These are phyloP conservation scores for Coemansia sp. DNA, from an alignment of 192 early-diverging fungal species.

Conservation along the genomic window DNA sequence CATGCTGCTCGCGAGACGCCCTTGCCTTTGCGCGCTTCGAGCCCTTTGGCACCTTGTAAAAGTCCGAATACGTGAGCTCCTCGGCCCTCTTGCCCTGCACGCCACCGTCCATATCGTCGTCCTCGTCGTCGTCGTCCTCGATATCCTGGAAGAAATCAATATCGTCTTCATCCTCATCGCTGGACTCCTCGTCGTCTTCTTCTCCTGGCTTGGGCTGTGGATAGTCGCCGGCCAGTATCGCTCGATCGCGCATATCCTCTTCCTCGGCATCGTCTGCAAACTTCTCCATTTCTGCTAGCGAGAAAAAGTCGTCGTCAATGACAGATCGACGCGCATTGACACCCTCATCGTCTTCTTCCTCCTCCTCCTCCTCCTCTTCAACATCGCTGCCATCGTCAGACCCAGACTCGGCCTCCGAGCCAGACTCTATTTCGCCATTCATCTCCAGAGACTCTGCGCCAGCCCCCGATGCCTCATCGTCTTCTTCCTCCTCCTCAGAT, in stretches of 20 bases:
- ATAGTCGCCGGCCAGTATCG: conserved; percentile 54
- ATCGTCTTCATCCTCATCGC: conserved; percentile 55
- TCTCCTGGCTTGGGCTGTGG: conserved; percentile 52
- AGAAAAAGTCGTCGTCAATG: conserved; percentile 93
- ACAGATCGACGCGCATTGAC: conserved; percentile 52
- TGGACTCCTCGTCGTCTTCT: conserved; percentile 58
- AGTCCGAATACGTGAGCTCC: conserved; percentile 80
- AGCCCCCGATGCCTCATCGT: conserved; percentile 7
- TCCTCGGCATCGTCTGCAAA: conserved; percentile 79
- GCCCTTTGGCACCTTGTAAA: conserved; percentile 69
- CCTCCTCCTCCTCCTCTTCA: conserved; percentile 48
- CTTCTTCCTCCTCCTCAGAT: conserved; percentile 17
- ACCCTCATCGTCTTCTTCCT: conserved; percentile 25
- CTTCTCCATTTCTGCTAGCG: conserved; percentile 77
- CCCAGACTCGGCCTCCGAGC: conserved; percentile 39
- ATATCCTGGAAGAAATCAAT: conserved; percentile 56
- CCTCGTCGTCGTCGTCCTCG: conserved; percentile 60
- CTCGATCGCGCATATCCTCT: conserved; percentile 50
- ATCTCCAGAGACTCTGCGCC: not conserved
- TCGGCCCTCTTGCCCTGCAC: conserved; percentile 57
- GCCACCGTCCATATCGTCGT: conserved; percentile 63
- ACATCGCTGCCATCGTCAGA: conserved; percentile 42
- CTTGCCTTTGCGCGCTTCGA: conserved; percentile 50
- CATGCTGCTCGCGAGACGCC: conserved; percentile 32
- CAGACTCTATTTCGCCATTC: conserved; percentile 16